Percentiles rank a stretch among this genome's conserved stretches.
These are phyloP conservation scores for Phytopythium mirpurense DNA, from an alignment of 352 stramenopile genomes.

Conservation along the genomic window DNA sequence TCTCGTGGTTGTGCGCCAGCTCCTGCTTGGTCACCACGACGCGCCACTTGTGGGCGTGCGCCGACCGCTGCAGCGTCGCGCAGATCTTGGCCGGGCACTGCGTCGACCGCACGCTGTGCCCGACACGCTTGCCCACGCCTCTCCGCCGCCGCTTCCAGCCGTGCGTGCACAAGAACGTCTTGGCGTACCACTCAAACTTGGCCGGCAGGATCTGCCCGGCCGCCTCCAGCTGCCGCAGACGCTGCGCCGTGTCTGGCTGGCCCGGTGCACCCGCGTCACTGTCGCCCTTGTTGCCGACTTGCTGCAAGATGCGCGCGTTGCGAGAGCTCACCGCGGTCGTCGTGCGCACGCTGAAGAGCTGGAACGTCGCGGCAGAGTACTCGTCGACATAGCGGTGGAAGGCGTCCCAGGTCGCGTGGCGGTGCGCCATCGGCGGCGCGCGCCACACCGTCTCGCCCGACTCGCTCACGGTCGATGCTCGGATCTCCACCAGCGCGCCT, in stretches of 20 bases:
- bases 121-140: constrained; percentile 61
- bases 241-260: neutral
- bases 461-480: constrained; percentile 12
- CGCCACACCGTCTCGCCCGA: constrained; percentile 36
- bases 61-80: constrained; percentile 52
- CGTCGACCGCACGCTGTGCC: constrained; percentile 60
- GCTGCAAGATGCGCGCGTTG: constrained; percentile 40
- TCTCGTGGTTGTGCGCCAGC: constrained; percentile 68
- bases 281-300: neutral
- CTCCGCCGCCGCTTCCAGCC: constrained; percentile 70
- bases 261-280: neutral
- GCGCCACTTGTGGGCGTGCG: constrained; percentile 27
- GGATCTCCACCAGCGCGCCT: constrained; percentile 12
- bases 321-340: constrained; percentile 64
- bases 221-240: neutral
- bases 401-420: constrained; percentile 44
- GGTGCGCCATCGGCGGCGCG: constrained; percentile 36
- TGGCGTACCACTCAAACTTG: constrained; percentile 71
- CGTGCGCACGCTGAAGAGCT: constrained; percentile 70
- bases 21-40: constrained; percentile 72
- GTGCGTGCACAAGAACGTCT: constrained; percentile 77
- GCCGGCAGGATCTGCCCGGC: constrained; percentile 36
- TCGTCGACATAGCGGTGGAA: constrained; percentile 56
- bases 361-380: constrained; percentile 57
- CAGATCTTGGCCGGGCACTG: constrained; percentile 65